Evolutionary conservation across 2,329 filamentous ascomycete species (phyloP).

Genomic region (Leptographium flavum): DNA sequence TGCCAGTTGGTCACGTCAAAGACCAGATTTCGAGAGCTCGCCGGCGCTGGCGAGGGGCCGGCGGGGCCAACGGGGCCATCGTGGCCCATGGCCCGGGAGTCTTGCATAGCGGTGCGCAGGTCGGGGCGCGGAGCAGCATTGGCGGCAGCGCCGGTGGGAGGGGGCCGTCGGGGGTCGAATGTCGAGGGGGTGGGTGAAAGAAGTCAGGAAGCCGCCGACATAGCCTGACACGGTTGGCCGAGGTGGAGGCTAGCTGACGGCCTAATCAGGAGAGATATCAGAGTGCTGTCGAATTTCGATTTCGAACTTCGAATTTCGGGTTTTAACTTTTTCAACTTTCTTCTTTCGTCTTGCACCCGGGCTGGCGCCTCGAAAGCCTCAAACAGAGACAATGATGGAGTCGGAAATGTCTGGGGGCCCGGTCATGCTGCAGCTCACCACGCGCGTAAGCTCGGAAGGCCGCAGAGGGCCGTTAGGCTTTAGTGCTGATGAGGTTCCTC

Average conservation of each 20-base stretch:
- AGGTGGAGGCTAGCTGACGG: background rate
- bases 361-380: too few relatives aligned
- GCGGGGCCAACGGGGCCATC: background rate
- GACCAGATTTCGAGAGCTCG: slow-evolving; percentile 7
- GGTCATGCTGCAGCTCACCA: background rate
- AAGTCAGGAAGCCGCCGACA: background rate
- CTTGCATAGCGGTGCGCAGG: background rate
- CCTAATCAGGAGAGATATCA: background rate
- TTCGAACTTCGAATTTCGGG: too few relatives aligned
- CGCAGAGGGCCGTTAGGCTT: background rate
- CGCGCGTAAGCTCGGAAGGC: background rate
- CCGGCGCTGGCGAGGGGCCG: slow-evolving; percentile 1
- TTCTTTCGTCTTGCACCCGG: too few relatives aligned
- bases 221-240: too few relatives aligned
- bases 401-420: background rate
- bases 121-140: background rate
- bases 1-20: slow-evolving; percentile 12
- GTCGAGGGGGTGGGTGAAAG: too few relatives aligned
- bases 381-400: too few relatives aligned
- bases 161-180: too few relatives aligned
- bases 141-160: too few relatives aligned
- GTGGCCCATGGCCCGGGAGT: background rate
- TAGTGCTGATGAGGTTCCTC: background rate
- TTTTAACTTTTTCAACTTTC: too few relatives aligned
- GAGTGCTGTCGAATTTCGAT: too few relatives aligned